Conservation (phyloP, 2,329 filamentous ascomycete genomes). For the Claviceps quebecensis region DNA sequence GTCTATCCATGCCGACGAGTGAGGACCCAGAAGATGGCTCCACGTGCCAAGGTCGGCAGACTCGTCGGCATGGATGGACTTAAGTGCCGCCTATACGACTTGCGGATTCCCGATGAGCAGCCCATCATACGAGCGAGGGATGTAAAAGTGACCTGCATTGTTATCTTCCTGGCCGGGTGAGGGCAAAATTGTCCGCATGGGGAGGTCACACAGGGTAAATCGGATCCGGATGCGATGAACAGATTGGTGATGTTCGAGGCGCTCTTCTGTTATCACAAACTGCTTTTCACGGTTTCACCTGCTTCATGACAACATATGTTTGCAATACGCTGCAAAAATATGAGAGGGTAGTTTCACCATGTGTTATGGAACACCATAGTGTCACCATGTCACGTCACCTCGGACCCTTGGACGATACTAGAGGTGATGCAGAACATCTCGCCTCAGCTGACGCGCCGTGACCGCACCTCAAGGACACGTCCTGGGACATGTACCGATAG, state of each 20-base stretch:
- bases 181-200: no score
- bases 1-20: no score
- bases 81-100: no score
- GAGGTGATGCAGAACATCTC: constrained; percentile 30
- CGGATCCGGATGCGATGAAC: constrained; percentile 4
- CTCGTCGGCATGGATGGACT: no score
- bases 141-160: no score
- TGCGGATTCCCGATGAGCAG: no score
- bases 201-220: no score
- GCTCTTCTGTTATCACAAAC: constrained; percentile 22
- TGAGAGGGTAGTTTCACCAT: constrained; percentile 26
- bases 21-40: no score
- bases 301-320: constrained; percentile 1
- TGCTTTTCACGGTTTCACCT: constrained; percentile 13
- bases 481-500: constrained; percentile 24
- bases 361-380: constrained; percentile 16
- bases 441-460: constrained; percentile 23
- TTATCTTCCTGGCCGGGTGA: no score
- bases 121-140: no score
- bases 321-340: constrained; percentile 15
- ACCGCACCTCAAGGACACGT: constrained; percentile 28
- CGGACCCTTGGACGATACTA: constrained; percentile 20
- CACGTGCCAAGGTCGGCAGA: no score
- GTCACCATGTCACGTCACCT: constrained; percentile 14
- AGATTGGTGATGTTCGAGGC: constrained; percentile 16